Evolutionary conservation across 2,329 filamentous ascomycete genomes (phyloP).

Genomic region (Penicillium palitans): DNA sequence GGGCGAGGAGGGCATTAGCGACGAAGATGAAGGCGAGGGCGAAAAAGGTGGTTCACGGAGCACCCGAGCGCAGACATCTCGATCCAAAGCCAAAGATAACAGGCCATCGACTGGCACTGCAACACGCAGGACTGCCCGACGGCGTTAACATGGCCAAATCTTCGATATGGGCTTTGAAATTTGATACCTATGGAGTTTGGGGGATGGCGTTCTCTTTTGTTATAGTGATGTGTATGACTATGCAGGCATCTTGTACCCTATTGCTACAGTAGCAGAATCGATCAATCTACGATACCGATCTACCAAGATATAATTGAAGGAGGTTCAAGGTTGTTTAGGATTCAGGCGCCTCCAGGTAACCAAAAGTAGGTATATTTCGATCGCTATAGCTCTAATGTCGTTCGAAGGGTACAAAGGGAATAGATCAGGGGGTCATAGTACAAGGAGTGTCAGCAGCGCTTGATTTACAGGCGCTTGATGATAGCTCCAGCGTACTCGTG

Average conservation of each 20-base stretch:
- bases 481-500: slow-evolving; percentile 91
- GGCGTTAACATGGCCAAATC: slow-evolving; percentile 27
- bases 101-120: slow-evolving; percentile 34
- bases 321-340: not conserved
- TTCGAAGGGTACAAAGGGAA: slow-evolving; percentile 37
- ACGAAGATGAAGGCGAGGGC: slow-evolving; percentile 39
- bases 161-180: slow-evolving; percentile 3
- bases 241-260: not conserved
- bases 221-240: slow-evolving; percentile 10
- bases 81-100: slow-evolving; percentile 40
- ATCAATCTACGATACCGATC: not conserved
- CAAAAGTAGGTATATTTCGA: slow-evolving; percentile 40
- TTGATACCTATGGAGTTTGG: slow-evolving; percentile 31
- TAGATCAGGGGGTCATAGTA: slow-evolving; percentile 40
- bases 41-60: slow-evolving; percentile 41
- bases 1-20: slow-evolving; percentile 41
- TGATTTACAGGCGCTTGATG: slow-evolving; percentile 62
- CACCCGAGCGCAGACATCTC: slow-evolving; percentile 39
- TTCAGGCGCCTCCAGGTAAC: slow-evolving; percentile 28
- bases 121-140: slow-evolving; percentile 39
- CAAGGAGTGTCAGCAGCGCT: slow-evolving; percentile 28
- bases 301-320: not conserved
- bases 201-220: slow-evolving; percentile 13
- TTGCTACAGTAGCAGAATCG: not conserved
- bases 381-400: slow-evolving; percentile 41